Conservation (phyloP, 768 basidiomycete species). For the Rhizopogon vesiculosus region DNA sequence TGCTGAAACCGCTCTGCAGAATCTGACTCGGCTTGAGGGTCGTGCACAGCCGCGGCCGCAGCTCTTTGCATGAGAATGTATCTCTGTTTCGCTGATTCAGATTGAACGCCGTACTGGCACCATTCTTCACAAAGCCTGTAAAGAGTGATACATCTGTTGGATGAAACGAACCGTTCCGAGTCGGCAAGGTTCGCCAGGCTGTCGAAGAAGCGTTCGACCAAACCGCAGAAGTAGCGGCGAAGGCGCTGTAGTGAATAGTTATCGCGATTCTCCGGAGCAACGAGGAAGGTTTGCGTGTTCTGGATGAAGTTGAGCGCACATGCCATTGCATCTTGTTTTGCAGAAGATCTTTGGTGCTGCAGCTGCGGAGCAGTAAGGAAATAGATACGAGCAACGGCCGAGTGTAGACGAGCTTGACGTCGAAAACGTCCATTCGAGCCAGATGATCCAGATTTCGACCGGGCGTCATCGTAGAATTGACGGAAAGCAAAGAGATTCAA, state of each 20-base stretch:
- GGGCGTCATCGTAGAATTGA: conserved; percentile 72
- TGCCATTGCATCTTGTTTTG: conserved; percentile 66
- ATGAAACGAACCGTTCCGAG: conserved; percentile 71
- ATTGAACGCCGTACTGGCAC: conserved; percentile 81
- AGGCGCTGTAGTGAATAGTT: conserved; percentile 75
- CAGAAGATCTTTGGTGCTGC: conserved; percentile 62
- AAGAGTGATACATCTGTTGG: conserved; percentile 70
- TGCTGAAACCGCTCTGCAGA: conserved; percentile 57
- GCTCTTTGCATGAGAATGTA: conserved; percentile 68
- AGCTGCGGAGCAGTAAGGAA: conserved; percentile 77
- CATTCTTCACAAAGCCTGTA: conserved; percentile 90
- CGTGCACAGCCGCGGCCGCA: conserved; percentile 48
- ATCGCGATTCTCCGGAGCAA: conserved; percentile 64
- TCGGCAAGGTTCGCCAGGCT: conserved; percentile 65
- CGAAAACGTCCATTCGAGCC: conserved; percentile 52
- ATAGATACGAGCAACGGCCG: conserved; percentile 86
- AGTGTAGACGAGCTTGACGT: conserved; percentile 74
- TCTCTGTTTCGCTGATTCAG: conserved; percentile 67
- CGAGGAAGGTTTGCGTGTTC: conserved; percentile 76
- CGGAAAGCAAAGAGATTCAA: conserved; percentile 74
- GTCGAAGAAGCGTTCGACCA: conserved; percentile 83
- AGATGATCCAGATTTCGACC: conserved; percentile 42
- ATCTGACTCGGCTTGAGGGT: conserved; percentile 47
- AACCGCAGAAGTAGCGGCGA: conserved; percentile 87
- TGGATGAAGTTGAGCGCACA: conserved; percentile 85